Conservation (phyloP, 202 grass and related monocot genomes). For the Panicum hallii region DNA sequence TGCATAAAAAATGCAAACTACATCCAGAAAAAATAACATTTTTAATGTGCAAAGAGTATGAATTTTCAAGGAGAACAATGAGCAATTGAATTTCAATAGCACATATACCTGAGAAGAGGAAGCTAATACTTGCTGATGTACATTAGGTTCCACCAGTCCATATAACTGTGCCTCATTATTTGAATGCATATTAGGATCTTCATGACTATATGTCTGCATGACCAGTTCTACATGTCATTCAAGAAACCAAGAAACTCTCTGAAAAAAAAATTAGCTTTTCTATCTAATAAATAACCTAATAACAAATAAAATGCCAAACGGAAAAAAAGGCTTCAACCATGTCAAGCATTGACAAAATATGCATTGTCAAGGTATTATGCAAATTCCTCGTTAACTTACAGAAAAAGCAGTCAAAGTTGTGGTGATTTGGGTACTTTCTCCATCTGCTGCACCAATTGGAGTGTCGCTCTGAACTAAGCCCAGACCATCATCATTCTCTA, state of each 20-base stretch:
- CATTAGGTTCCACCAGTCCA: conserved; percentile 57
- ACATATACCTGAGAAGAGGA: conserved; percentile 68
- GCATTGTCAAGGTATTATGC: not conserved
- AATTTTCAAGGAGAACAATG: not conserved
- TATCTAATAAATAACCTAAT: conserved; percentile 19
- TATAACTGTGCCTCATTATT: conserved; percentile 61
- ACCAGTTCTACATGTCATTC: conserved; percentile 2
- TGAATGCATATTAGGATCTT: conserved; percentile 56
- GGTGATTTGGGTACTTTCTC: conserved; percentile 50
- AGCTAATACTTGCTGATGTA: conserved; percentile 52
- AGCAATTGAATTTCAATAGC: not conserved
- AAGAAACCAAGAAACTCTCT: not conserved
- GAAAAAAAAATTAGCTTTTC: conserved; percentile 19
- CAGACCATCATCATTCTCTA: conserved; percentile 70
- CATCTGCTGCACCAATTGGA: conserved; percentile 50
- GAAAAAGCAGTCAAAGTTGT: conserved; percentile 57
- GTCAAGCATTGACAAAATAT: not conserved
- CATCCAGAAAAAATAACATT: not conserved
- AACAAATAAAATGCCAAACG: conserved; percentile 14
- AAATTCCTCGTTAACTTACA: conserved; percentile 50
- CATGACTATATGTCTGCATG: conserved; percentile 51
- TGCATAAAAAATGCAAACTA: not conserved
- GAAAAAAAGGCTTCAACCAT: conserved; percentile 5
- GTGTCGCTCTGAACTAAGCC: conserved; percentile 70
- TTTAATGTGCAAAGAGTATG: not conserved